Conservation (phyloP, 2,329 filamentous ascomycete species). For the Macroventuria anomochaeta region DNA sequence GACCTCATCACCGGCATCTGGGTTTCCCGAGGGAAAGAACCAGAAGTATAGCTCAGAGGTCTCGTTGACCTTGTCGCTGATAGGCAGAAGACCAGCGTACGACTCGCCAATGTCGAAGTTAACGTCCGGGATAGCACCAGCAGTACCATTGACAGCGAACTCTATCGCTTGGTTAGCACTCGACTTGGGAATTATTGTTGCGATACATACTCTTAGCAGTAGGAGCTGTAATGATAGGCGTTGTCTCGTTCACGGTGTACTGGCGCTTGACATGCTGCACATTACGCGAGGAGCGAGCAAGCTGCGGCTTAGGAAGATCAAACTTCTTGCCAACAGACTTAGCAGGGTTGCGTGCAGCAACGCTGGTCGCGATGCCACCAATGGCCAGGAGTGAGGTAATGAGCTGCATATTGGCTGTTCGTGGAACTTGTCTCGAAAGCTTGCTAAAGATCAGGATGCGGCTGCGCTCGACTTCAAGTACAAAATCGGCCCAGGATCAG, state of each 20-base stretch:
- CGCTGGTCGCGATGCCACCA: constrained; percentile 34
- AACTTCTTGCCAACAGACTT: constrained; percentile 40
- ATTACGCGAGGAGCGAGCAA: constrained; percentile 26
- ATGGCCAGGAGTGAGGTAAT: constrained; percentile 39
- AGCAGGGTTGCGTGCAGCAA: constrained; percentile 37
- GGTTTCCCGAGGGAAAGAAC: constrained; percentile 62
- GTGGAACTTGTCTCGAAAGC: constrained; percentile 3
- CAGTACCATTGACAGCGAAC: constrained; percentile 48
- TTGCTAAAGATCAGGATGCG: constrained; percentile 3
- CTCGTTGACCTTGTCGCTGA: constrained; percentile 55
- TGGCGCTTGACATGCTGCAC: constrained; percentile 33
- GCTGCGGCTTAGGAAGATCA: constrained; percentile 36
- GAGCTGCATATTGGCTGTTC: constrained; percentile 37
- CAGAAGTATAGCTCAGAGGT: constrained; percentile 61
- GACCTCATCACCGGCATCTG: constrained; percentile 56
- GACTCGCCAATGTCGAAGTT: constrained; percentile 54
- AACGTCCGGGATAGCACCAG: constrained; percentile 55
- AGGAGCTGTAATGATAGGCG: constrained; percentile 13
- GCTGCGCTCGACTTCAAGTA: constrained; percentile 11
- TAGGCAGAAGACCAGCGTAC: constrained; percentile 60
- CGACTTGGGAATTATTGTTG: too few species aligned
- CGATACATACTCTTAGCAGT: constrained; percentile 22
- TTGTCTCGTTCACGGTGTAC: constrained; percentile 43
- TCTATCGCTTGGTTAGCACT: constrained; percentile 29
- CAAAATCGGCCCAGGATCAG: not conserved